phyloP scores from a whole-genome alignment of 768 basidiomycete genomes.

The Termitomyces sp. region DNA sequence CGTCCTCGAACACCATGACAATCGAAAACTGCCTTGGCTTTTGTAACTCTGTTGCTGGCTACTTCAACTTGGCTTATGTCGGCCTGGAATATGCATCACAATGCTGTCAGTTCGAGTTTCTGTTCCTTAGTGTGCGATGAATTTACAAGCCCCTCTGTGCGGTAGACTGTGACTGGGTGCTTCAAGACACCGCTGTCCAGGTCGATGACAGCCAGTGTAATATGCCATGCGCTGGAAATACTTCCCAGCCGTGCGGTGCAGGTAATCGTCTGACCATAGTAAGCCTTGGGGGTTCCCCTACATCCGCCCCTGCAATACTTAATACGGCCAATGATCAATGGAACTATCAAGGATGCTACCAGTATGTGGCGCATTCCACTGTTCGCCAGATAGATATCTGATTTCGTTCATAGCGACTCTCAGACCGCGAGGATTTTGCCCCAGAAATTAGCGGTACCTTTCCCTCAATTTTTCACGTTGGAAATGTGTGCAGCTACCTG shows the following conservation, averaged over 20 bases:
- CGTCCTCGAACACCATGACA: neutral
- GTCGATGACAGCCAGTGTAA: conserved; percentile 14
- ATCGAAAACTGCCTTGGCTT: conserved; percentile 10
- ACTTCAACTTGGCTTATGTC: conserved; percentile 13
- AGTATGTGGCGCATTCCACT: neutral
- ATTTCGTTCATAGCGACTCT: conserved; percentile 1
- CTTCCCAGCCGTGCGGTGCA: conserved; percentile 13
- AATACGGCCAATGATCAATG: neutral
- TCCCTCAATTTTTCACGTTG: conserved; percentile 8
- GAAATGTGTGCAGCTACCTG: conserved; percentile 10
- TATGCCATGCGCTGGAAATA: conserved; percentile 10
- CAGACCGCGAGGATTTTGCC: conserved; percentile 6
- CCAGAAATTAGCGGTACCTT: neutral
- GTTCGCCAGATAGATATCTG: neutral
- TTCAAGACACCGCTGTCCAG: conserved; percentile 11
- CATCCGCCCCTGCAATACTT: conserved; percentile 5
- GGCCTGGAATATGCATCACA: conserved; percentile 5
- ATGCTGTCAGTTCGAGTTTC: conserved; percentile 6
- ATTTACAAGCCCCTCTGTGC: neutral
- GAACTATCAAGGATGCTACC: conserved; percentile 12
- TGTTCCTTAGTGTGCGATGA: neutral
- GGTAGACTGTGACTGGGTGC: conserved; percentile 13
- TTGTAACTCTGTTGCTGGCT: conserved; percentile 10
- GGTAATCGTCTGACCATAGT: conserved; percentile 9
- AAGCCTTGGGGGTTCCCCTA: conserved; percentile 6